These are phyloP conservation scores for Yarrowia sp. DNA, from an alignment of 805 yeast genomes.

Conservation along the genomic window DNA sequence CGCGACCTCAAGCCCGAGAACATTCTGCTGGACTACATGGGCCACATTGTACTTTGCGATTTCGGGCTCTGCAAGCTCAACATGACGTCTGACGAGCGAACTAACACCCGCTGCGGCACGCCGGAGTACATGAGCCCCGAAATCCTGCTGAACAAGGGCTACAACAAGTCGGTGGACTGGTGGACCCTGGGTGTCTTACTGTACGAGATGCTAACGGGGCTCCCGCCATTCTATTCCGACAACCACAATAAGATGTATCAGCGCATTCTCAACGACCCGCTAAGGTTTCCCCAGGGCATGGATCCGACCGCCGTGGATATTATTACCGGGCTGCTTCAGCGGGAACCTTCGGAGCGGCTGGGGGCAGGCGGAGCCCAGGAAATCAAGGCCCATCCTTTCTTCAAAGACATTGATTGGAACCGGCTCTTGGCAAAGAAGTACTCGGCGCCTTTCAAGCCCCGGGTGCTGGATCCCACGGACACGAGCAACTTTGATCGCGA, in stretches of 20 bases:
- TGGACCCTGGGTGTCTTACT: slow-evolving; percentile 97
- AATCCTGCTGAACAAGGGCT: slow-evolving; percentile 83
- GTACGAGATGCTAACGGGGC: slow-evolving; percentile 94
- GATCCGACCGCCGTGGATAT: slow-evolving; percentile 83
- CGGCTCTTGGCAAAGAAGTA: slow-evolving; percentile 80
- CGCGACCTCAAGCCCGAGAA: slow-evolving; percentile 96
- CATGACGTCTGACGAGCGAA: slow-evolving; percentile 84
- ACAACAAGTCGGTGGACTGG: slow-evolving; percentile 95
- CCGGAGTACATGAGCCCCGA: slow-evolving; percentile 98
- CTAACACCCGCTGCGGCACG: slow-evolving; percentile 93
- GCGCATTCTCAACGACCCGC: slow-evolving; percentile 84
- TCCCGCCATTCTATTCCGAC: slow-evolving; percentile 96
- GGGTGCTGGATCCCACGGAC: slow-evolving; percentile 81
- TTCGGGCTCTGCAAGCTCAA: slow-evolving; percentile 94
- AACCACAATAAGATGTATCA: slow-evolving; percentile 90
- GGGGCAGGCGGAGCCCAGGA: slow-evolving; percentile 79
- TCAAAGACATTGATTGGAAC: slow-evolving; percentile 86
- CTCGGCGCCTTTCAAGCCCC: slow-evolving; percentile 93
- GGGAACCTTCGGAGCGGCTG: slow-evolving; percentile 80
- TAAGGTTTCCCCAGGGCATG: slow-evolving; percentile 83
- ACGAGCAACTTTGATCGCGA: slow-evolving; percentile 83
- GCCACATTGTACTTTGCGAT: slow-evolving; percentile 96
- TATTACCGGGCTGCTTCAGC: slow-evolving; percentile 66
- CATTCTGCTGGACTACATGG: slow-evolving; percentile 89
- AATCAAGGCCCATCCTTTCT: slow-evolving; percentile 80